Percentiles rank a stretch among this genome's conserved stretches.
Conservation (phyloP, 345 rosid species). For the Euclidium syriacum region DNA sequence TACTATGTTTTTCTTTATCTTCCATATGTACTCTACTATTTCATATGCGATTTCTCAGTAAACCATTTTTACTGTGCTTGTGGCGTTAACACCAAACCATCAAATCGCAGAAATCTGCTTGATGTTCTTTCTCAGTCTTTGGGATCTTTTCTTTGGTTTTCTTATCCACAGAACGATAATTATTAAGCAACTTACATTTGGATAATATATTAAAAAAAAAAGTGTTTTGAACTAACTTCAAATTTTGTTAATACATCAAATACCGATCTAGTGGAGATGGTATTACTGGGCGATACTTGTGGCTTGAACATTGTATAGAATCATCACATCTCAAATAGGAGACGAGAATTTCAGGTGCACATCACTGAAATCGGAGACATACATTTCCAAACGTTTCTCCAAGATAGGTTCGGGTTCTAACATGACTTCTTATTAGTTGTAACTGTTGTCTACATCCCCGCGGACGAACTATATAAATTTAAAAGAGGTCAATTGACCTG, state of each 20-base stretch:
- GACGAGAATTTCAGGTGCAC: conserved; percentile 31
- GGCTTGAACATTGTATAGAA: conserved; percentile 76
- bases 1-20: no score
- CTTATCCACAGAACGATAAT: conserved; percentile 59
- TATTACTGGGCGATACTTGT: conserved; percentile 72
- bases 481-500: no score
- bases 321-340: conserved; percentile 68
- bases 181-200: background rate
- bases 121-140: conserved; percentile 76
- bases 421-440: conserved; percentile 57
- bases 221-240: no score
- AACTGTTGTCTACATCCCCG: conserved; percentile 48
- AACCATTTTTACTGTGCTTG: conserved; percentile 50
- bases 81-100: conserved; percentile 65
- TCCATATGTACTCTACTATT: conserved; percentile 81
- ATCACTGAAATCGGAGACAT: conserved; percentile 36
- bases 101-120: conserved; percentile 63
- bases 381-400: conserved; percentile 40
- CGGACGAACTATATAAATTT: no score
- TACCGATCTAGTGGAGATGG: conserved; percentile 95
- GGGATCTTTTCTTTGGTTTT: conserved; percentile 90
- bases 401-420: conserved; percentile 41
- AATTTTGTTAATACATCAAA: conserved; percentile 36
- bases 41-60: conserved; percentile 81
- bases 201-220: no score